Conservation (phyloP, 768 basidiomycete genomes). For the Lyophyllum decastes region DNA sequence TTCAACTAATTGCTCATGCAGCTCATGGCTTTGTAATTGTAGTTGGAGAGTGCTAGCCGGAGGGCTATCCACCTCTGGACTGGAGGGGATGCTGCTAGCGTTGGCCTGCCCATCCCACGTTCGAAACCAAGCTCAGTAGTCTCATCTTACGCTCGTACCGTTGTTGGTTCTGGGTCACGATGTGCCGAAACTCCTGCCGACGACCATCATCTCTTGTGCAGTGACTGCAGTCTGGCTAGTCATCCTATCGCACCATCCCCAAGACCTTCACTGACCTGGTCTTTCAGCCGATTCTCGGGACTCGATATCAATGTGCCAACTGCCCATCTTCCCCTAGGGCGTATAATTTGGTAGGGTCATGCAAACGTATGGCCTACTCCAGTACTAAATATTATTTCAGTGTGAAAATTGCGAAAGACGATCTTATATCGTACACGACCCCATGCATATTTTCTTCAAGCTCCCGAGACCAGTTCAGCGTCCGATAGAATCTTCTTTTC, state of each 20-base stretch:
- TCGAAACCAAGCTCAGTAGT: constrained; percentile 60
- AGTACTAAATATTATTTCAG: constrained; percentile 37
- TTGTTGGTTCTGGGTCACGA: constrained; percentile 54
- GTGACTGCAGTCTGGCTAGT: constrained; percentile 58
- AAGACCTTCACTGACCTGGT: background rate
- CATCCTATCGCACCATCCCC: background rate
- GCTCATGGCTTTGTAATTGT: background rate
- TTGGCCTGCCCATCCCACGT: constrained; percentile 44
- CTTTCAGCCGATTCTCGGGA: constrained; percentile 68
- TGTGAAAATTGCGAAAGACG: constrained; percentile 78
- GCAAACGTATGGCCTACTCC: background rate
- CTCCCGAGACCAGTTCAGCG: constrained; percentile 77
- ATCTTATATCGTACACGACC: constrained; percentile 81
- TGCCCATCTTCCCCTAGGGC: constrained; percentile 75
- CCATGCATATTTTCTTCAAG: constrained; percentile 87
- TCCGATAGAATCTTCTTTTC: constrained; percentile 46
- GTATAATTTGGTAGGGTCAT: constrained; percentile 68
- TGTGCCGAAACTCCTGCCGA: constrained; percentile 32
- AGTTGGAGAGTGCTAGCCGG: constrained; percentile 70
- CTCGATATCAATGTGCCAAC: constrained; percentile 87
- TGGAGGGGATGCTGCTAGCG: constrained; percentile 69
- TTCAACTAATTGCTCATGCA: background rate
- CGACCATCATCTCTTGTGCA: constrained; percentile 65
- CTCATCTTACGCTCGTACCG: constrained; percentile 66
- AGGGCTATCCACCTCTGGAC: constrained; percentile 77